These are phyloP conservation scores for Pseudocercospora fijiensis DNA, from an alignment of 2,329 filamentous ascomycete genomes.

Conservation along the genomic window DNA sequence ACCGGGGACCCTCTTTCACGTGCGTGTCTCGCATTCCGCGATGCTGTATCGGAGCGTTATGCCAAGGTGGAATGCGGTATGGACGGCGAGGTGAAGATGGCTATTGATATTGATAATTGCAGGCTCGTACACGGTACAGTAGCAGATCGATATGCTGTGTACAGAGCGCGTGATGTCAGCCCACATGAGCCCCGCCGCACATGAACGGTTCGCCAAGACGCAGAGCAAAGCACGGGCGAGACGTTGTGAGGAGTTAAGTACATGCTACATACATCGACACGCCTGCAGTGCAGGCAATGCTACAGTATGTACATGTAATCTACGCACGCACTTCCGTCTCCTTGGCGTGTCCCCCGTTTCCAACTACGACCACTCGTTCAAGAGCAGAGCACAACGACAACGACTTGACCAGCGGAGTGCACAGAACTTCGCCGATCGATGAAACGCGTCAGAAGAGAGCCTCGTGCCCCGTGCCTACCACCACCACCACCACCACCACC, in stretches of 20 bases:
- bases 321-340: neutral
- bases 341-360: neutral
- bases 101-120: too few relatives aligned
- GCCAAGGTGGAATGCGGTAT: neutral
- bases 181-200: neutral
- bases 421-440: neutral
- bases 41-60: neutral
- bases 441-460: neutral
- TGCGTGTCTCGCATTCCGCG: neutral
- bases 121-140: too few relatives aligned
- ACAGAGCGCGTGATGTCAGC: neutral
- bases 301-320: too few relatives aligned
- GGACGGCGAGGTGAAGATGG: neutral
- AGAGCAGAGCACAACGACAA: neutral
- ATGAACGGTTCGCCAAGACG: neutral
- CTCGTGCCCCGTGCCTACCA: neutral
- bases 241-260: neutral
- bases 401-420: neutral
- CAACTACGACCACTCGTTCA: neutral
- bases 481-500: neutral
- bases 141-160: neutral
- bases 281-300: too few relatives aligned
- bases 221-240: too few relatives aligned
- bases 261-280: neutral
- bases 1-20: neutral